Base-by-base conservation (phyloP, 495 filamentous ascomycete genomes). In the Collariella sp. region DNA sequence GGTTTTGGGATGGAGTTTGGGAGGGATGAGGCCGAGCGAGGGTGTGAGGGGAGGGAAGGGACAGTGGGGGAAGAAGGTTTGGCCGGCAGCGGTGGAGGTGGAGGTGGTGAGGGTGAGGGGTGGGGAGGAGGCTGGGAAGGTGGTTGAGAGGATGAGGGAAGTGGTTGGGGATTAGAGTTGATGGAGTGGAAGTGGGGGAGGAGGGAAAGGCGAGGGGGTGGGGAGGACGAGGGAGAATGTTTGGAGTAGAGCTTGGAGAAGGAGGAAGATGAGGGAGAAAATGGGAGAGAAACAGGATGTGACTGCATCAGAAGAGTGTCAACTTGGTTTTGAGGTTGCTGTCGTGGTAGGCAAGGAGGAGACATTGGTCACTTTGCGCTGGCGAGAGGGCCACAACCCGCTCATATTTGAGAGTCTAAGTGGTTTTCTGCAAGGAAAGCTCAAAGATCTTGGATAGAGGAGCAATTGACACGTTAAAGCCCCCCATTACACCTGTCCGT, bases 1-100 rank as follows among this genome's bases (percentile, higher is more conserved):
- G 93, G 88, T 80, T 9, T 68, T 96, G 26, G 93, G 77, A 0
- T 98, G 93, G 93, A 91, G 85, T 49, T 96, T 85, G 72, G 72
- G 76, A 3, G 76, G 80, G 46, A 71, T 77, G 59, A 75, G 91
- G 47, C 89, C 91, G 23, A 70, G 61, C 3, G 67, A 87, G 69
- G 67, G 58, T 49, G 26, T n/a, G 73, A 80, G 7, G 79, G 80
- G 12, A 73, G 87, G 24, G 79, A 78, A 2, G 78, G 80, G 4
- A 68, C 69, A 29, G 62, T 76, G 2, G 71, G 68, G 1, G 35
- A 83, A 83, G 56, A 79, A 79, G 42, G 62, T 88, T 1, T 46
- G 74, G 12, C 75, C 78, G 79, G 38, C 82, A 76, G 6, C 82
- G 76, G 59, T 80, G 76, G 46, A 76, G 78, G 0, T 9, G 58